These are phyloP conservation scores for Arachnomyces sp. DNA, from an alignment of 2,329 filamentous ascomycete genomes.

Conservation along the genomic window DNA sequence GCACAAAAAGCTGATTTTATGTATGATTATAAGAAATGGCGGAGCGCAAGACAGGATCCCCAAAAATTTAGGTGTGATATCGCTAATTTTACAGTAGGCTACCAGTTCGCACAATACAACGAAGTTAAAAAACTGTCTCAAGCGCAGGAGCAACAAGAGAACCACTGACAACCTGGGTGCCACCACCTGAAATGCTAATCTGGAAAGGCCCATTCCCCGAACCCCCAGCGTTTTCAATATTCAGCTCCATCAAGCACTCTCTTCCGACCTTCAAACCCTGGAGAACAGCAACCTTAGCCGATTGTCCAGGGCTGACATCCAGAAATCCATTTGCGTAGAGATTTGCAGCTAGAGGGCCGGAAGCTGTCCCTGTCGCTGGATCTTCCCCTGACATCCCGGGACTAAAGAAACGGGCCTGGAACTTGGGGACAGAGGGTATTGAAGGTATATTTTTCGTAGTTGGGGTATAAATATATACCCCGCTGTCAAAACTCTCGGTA, in stretches of 20 bases:
- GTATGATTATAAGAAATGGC: too few relatives aligned
- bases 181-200: constrained; percentile 2
- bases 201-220: constrained; percentile 2
- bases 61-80: too few relatives aligned
- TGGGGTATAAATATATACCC: constrained; percentile 11
- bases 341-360: constrained; percentile 14
- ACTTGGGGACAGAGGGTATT: neutral
- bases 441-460: neutral
- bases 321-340: constrained; percentile 8
- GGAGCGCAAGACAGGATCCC: too few relatives aligned
- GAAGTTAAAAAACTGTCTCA: neutral
- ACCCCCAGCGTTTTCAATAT: constrained; percentile 1
- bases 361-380: constrained; percentile 15
- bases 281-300: constrained; percentile 8
- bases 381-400: constrained; percentile 16
- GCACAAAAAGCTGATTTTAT: too few relatives aligned
- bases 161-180: constrained; percentile 5
- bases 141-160: constrained; percentile 1
- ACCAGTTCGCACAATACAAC: too few relatives aligned
- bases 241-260: constrained; percentile 11
- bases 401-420: constrained; percentile 15
- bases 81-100: too few relatives aligned
- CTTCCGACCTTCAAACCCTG: constrained; percentile 14
- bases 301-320: neutral
- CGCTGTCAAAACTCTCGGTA: constrained; percentile 10